These are phyloP conservation scores for Sherardia arvensis DNA, from an alignment of 257 asterid genomes.

Conservation along the genomic window DNA sequence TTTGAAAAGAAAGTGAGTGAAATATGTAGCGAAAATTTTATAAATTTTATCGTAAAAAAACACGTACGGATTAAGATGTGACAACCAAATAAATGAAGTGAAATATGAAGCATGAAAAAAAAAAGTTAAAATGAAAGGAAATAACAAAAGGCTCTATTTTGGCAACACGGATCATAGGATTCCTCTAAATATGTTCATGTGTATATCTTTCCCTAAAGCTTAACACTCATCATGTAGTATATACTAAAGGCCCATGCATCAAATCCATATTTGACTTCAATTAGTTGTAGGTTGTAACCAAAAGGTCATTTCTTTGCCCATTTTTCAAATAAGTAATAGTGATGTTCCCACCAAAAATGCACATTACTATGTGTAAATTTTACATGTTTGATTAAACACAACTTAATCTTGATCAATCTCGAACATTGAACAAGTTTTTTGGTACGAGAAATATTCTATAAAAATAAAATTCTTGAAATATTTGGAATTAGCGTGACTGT, in stretches of 20 bases:
- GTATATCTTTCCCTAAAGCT: neutral
- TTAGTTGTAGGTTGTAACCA: neutral
- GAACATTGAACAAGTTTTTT: too few species aligned
- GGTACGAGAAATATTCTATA: too few species aligned
- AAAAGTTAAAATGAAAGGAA: too few species aligned
- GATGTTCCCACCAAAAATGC: neutral
- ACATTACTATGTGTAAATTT: neutral
- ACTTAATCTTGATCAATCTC: too few species aligned
- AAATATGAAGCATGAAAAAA: too few species aligned
- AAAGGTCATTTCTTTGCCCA: neutral
- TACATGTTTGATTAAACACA: neutral
- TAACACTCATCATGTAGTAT: neutral
- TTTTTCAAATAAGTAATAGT: neutral
- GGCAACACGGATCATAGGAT: conserved; percentile 17
- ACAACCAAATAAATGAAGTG: too few species aligned
- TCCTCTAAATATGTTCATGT: neutral
- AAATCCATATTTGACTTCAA: neutral
- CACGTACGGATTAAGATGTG: too few species aligned
- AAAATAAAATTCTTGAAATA: too few species aligned
- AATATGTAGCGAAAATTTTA: too few species aligned
- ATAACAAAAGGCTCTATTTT: neutral
- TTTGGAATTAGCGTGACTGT: too few species aligned
- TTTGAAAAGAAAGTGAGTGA: too few species aligned
- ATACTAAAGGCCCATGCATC: neutral
- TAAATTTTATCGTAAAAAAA: too few species aligned